Conservation (phyloP, 139 green algal species). For the Dunaliella primolecta region DNA sequence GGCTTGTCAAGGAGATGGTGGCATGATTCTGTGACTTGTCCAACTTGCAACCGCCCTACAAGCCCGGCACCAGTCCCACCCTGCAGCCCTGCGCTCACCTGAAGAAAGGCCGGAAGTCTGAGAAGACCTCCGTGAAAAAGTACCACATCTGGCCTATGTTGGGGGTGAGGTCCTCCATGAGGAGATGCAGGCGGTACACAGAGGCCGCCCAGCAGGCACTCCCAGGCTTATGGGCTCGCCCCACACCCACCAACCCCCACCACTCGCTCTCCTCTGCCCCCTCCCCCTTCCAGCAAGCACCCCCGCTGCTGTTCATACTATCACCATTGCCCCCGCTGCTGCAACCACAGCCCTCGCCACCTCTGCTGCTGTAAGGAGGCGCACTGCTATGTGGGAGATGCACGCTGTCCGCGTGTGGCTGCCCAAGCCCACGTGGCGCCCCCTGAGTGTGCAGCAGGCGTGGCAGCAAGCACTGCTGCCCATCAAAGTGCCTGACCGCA, state of each 20-base stretch:
- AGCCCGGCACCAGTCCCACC: too few species aligned
- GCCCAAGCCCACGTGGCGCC: too few species aligned
- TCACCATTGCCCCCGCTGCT: not conserved
- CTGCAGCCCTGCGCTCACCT: too few species aligned
- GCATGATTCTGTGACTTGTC: too few species aligned
- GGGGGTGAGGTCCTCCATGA: constrained; percentile 55
- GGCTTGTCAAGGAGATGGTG: too few species aligned
- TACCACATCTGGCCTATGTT: constrained; percentile 79
- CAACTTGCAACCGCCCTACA: too few species aligned
- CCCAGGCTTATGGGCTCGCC: not conserved
- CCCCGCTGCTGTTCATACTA: not conserved
- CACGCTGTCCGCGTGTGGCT: too few species aligned
- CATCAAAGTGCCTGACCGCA: not conserved
- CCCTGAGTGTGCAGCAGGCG: too few species aligned
- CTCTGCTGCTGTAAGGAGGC: not conserved
- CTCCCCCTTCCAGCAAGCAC: too few species aligned
- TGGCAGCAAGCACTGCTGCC: not conserved
- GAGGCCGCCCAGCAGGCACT: constrained; percentile 25
- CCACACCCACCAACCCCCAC: not conserved
- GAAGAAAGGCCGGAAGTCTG: constrained; percentile 44
- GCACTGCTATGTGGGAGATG: too few species aligned
- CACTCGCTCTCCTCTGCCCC: not conserved
- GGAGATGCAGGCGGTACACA: constrained; percentile 40
- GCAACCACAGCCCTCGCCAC: not conserved
- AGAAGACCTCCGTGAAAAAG: constrained; percentile 73